Evolutionary conservation across 2,329 filamentous ascomycete genomes (phyloP).

Genomic region (Parastagonospora avenae): DNA sequence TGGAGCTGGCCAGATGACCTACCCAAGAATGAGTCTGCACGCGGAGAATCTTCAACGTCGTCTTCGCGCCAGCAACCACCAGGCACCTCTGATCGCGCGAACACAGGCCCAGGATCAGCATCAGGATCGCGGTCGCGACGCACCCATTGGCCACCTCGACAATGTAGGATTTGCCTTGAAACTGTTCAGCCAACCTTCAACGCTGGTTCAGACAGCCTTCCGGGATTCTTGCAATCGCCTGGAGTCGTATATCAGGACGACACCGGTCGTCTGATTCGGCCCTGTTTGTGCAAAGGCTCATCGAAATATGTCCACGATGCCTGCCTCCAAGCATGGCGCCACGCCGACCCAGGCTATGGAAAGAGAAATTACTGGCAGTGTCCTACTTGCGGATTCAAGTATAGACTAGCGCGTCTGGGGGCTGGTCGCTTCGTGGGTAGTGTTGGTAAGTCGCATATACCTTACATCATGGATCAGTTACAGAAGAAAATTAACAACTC

Average conservation of each 20-base stretch:
- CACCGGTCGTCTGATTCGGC: conserved; percentile 78
- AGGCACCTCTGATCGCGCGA: conserved; percentile 16
- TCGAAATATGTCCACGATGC: conserved; percentile 94
- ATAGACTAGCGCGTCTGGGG: conserved; percentile 75
- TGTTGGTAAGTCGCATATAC: conserved; percentile 40
- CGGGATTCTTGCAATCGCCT: conserved; percentile 63
- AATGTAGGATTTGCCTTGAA: conserved; percentile 90
- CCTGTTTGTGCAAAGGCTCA: conserved; percentile 91
- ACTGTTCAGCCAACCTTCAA: conserved; percentile 66
- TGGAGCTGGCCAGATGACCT: conserved; percentile 56
- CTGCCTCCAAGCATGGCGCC: conserved; percentile 83
- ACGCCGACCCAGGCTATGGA: conserved; percentile 68
- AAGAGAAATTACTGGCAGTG: conserved; percentile 82
- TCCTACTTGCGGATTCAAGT: conserved; percentile 84
- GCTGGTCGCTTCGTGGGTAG: conserved; percentile 69
- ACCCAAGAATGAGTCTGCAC: conserved; percentile 38
- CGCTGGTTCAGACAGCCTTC: conserved; percentile 58
- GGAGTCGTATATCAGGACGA: conserved; percentile 74
- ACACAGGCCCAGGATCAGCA: conserved; percentile 18
- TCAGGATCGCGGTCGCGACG: conserved; percentile 27
- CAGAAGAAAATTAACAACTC: conserved; percentile 13
- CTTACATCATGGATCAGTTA: background rate
- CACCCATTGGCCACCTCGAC: conserved; percentile 69
- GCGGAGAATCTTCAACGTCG: conserved; percentile 13
- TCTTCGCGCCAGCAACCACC: conserved; percentile 19